A percentile compares a stretch with the other conserved stretches of the same genome.
phyloP scores from a whole-genome alignment of 768 basidiomycete genomes.

The Rossbeevera mucosa region DNA sequence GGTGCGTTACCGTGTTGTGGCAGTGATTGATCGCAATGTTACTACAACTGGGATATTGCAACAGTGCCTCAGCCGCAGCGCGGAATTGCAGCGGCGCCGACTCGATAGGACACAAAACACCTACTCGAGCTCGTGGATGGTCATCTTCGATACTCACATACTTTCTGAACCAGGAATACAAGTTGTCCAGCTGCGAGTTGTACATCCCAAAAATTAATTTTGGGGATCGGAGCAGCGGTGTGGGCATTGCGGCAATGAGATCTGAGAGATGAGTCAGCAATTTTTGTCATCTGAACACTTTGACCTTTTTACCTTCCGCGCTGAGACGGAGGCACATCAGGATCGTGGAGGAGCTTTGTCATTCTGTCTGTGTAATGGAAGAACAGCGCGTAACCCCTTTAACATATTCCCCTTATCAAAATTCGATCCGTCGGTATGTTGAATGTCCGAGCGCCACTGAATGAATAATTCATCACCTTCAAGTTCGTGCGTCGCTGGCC shows the following conservation, averaged over 20 bases:
- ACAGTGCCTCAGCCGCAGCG: too few relatives aligned
- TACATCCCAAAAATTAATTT: background rate
- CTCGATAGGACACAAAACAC: background rate
- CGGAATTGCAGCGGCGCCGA: background rate
- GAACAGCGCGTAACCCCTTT: background rate
- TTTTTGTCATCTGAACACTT: background rate
- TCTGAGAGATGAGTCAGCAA: conserved; percentile 1
- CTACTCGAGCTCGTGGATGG: background rate
- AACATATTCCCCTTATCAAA: background rate
- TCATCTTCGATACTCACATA: background rate
- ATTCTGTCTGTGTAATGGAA: background rate
- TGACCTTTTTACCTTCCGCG: background rate
- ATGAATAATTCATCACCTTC: too few relatives aligned
- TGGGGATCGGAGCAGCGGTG: too few relatives aligned
- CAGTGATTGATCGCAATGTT: background rate
- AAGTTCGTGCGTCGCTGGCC: background rate
- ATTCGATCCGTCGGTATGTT: background rate
- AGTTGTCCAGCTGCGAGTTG: background rate
- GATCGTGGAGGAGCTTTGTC: background rate
- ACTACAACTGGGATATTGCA: background rate
- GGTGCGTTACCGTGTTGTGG: background rate
- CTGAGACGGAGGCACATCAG: background rate
- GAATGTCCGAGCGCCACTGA: background rate
- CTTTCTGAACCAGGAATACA: background rate
- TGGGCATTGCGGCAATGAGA: too few relatives aligned